Percentiles rank a stretch among this genome's conserved stretches.
These are phyloP conservation scores for Aspergillus bombycis DNA, from an alignment of 2,329 filamentous ascomycete genomes.

Conservation along the genomic window DNA sequence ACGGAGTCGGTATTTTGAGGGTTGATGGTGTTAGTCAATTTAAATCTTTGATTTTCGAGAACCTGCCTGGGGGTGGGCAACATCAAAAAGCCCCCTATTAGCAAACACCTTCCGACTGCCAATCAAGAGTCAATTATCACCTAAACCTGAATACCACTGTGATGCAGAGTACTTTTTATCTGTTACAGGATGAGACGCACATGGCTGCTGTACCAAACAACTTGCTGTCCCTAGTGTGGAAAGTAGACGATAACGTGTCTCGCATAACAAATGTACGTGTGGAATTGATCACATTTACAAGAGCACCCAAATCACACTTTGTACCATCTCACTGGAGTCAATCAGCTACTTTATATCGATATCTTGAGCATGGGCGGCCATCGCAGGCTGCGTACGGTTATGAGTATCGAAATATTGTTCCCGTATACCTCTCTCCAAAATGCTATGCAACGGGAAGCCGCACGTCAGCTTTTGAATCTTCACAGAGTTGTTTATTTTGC, in stretches of 20 bases:
- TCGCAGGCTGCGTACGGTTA: background rate
- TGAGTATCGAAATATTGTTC: background rate
- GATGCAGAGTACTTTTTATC: background rate
- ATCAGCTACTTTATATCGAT: background rate
- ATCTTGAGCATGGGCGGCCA: background rate
- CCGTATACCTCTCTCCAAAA: background rate
- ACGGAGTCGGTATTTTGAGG: constrained; percentile 54
- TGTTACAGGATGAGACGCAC: background rate
- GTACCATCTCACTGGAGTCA: background rate
- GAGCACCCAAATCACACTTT: background rate
- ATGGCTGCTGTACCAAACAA: background rate
- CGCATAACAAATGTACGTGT: background rate
- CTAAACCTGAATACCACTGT: background rate
- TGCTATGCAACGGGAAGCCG: background rate
- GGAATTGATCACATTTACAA: background rate
- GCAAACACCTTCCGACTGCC: background rate
- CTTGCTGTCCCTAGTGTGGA: background rate
- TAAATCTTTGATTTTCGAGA: background rate
- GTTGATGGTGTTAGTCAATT: background rate
- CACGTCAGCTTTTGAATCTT: background rate
- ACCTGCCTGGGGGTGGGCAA: background rate
- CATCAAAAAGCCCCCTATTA: background rate
- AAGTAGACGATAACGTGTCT: background rate
- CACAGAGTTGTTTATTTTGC: background rate
- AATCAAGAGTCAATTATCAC: background rate